Conservation (phyloP, 1,139 yeast species). For the Saccharomyces hybrid region DNA sequence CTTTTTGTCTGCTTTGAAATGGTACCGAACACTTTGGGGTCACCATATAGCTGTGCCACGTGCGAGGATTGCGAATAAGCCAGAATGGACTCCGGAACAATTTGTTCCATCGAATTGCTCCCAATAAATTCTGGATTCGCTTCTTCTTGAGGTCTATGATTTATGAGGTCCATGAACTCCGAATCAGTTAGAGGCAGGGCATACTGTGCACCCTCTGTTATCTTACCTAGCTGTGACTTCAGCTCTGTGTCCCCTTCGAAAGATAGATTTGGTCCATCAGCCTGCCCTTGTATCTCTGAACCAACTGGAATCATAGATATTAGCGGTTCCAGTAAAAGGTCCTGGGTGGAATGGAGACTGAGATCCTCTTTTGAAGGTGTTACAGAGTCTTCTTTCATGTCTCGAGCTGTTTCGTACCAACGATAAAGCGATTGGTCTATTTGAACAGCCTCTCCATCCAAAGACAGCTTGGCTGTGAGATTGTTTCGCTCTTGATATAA, state of each 20-base stretch:
- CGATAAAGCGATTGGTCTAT: neutral
- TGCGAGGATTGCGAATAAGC: neutral
- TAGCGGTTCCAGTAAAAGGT: neutral
- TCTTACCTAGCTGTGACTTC: neutral
- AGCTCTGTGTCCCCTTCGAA: neutral
- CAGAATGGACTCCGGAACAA: neutral
- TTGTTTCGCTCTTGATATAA: neutral
- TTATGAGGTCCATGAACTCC: neutral
- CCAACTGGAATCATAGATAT: neutral
- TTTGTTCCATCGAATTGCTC: neutral
- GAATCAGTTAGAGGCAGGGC: neutral
- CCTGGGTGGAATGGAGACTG: neutral
- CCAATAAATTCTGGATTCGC: neutral
- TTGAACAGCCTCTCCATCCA: neutral
- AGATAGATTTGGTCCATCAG: neutral
- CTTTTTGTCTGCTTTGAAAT: constrained; percentile 35
- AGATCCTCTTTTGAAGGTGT: neutral
- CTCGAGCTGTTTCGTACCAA: neutral
- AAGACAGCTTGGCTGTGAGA: neutral
- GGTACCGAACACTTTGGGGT: constrained; percentile 15
- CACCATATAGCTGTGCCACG: neutral
- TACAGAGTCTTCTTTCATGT: neutral
- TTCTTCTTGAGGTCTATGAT: neutral
- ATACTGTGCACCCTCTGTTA: neutral
- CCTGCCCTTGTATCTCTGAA: neutral